Conservation (phyloP, 2,329 filamentous ascomycete species). For the Macrophomina pseudophaseolina region DNA sequence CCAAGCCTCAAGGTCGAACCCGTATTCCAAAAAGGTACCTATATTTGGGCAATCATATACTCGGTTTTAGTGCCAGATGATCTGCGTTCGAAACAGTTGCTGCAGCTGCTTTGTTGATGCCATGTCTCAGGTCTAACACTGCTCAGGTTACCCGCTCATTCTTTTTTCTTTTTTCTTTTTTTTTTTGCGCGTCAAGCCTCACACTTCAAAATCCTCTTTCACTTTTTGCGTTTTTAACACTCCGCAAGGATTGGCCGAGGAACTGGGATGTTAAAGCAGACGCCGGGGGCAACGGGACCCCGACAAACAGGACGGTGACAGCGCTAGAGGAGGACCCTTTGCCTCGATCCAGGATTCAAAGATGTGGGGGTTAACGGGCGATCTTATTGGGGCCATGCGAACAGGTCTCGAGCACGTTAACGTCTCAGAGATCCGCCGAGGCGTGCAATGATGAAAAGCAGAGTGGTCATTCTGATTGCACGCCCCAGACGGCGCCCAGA, state of each 20-base stretch:
- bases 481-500: background rate
- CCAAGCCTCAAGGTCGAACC: background rate
- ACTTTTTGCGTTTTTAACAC: too few species aligned
- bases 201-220: too few species aligned
- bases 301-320: background rate
- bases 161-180: background rate
- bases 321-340: background rate
- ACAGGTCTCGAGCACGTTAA: background rate
- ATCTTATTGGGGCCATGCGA: background rate
- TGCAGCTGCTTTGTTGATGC: background rate
- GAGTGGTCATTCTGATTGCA: too few species aligned
- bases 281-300: background rate
- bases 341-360: constrained; percentile 1
- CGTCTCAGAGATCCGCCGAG: constrained; percentile 22
- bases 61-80: background rate
- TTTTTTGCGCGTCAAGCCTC: too few species aligned
- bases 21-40: background rate
- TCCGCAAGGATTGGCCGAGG: background rate
- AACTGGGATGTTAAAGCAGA: background rate
- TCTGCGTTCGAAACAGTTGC: constrained; percentile 18
- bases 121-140: background rate
- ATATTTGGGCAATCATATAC: constrained; percentile 11
- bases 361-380: background rate
- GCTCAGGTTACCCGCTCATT: background rate
- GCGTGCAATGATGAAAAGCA: background rate